These are phyloP conservation scores for Naematelia encephala DNA, from an alignment of 768 basidiomycete genomes.

Conservation along the genomic window DNA sequence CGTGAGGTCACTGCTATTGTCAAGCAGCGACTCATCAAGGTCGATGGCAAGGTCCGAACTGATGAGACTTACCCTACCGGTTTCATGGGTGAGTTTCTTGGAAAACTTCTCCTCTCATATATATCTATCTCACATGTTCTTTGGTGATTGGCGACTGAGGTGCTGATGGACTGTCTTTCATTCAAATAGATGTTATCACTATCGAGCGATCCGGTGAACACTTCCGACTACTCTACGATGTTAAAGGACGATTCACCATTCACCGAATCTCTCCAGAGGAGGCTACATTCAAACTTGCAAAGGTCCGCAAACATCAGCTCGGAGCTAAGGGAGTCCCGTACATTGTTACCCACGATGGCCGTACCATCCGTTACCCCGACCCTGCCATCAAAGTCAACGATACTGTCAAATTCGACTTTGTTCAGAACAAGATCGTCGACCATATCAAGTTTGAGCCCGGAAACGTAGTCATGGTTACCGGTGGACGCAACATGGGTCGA, in stretches of 20 bases:
- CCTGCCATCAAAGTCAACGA: constrained; percentile 93
- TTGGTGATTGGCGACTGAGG: neutral
- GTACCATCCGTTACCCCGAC: constrained; percentile 99
- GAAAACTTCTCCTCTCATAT: neutral
- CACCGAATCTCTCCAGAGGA: constrained; percentile 99
- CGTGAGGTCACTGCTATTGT: constrained; percentile 94
- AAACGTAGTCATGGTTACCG: constrained; percentile 95
- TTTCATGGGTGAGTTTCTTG: constrained; percentile 77
- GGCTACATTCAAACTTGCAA: constrained; percentile 88
- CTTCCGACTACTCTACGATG: constrained; percentile 98
- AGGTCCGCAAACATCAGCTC: constrained; percentile 81
- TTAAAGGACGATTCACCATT: constrained; percentile 99
- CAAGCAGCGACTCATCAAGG: constrained; percentile 94
- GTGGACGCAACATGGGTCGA: constrained; percentile 99
- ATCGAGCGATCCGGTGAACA: constrained; percentile 98
- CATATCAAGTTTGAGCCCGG: constrained; percentile 95
- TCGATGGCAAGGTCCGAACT: constrained; percentile 97
- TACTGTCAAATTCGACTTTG: constrained; percentile 94
- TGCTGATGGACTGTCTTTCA: neutral
- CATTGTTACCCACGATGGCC: constrained; percentile 97
- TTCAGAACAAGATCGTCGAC: constrained; percentile 84
- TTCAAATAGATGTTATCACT: constrained; percentile 75
- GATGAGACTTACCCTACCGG: constrained; percentile 95
- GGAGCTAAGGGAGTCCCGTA: constrained; percentile 92
- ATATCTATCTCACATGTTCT: neutral